A percentile compares a stretch with the other conserved stretches of the same genome.
Evolutionary conservation across 1,284 basidiomycete genomes (phyloP).

Genomic region (Heterobasidion irregulare): DNA sequence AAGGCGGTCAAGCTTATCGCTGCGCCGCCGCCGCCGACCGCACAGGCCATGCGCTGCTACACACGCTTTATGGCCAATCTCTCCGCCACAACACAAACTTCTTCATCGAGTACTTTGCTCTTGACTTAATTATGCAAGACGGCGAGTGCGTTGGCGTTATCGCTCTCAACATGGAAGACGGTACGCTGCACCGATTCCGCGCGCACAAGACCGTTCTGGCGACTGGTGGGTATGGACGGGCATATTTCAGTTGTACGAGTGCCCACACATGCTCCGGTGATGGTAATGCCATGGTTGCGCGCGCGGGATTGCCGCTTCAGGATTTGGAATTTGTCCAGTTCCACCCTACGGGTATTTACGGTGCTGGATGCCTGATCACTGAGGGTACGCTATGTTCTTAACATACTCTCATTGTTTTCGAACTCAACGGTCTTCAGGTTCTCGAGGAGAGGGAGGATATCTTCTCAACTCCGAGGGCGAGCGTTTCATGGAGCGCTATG

Average conservation of each 20-base stretch:
- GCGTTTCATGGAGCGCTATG: conserved; percentile 99
- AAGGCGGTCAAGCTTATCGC: conserved; percentile 98
- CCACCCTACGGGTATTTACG: conserved; percentile 99
- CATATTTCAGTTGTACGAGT: conserved; percentile 98
- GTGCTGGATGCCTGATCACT: conserved; percentile 97
- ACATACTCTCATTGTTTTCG: neutral
- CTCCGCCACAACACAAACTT: conserved; percentile 99
- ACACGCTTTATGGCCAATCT: conserved; percentile 98
- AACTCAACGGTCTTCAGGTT: conserved; percentile 45
- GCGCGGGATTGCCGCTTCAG: conserved; percentile 95
- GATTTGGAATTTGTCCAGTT: conserved; percentile 99
- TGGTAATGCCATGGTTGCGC: conserved; percentile 97
- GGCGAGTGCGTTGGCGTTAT: conserved; percentile 99
- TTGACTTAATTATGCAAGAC: conserved; percentile 97
- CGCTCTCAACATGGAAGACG: conserved; percentile 99
- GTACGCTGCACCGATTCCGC: conserved; percentile 97
- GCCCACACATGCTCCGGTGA: conserved; percentile 99
- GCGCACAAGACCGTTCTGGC: conserved; percentile 98
- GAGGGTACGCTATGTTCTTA: conserved; percentile 54
- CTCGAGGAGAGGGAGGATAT: conserved; percentile 99
- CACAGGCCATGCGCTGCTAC: conserved; percentile 97
- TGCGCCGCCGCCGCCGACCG: conserved; percentile 98
- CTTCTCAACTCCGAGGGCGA: conserved; percentile 98
- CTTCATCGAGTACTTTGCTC: conserved; percentile 99
- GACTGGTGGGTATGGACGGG: conserved; percentile 96